Evolutionary conservation across 257 asterid species (phyloP).

Genomic region (Lithospermum erythrorhizon): DNA sequence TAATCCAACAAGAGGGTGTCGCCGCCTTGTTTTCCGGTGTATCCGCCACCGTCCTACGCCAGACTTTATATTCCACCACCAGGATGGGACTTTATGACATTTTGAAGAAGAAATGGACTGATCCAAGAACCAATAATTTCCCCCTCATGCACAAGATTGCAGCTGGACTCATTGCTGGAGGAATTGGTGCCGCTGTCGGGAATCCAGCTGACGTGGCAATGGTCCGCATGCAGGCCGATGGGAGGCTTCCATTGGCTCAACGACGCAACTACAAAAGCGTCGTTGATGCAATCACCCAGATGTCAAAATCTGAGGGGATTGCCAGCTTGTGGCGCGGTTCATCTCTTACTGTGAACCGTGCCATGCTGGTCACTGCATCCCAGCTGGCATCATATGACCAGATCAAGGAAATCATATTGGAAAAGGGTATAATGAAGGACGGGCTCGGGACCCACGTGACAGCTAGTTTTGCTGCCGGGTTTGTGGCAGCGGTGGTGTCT

Average conservation of each 20-base stretch:
- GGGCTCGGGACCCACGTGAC: constrained; percentile 81
- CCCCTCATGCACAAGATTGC: constrained; percentile 44
- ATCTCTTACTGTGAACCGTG: constrained; percentile 78
- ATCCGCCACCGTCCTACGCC: constrained; percentile 90
- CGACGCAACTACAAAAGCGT: constrained; percentile 85
- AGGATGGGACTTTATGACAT: constrained; percentile 85
- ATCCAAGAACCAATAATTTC: constrained; percentile 43
- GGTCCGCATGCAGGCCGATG: constrained; percentile 99
- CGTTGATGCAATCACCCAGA: constrained; percentile 68
- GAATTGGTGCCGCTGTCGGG: constrained; percentile 81
- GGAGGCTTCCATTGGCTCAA: constrained; percentile 64
- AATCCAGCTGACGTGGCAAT: constrained; percentile 90
- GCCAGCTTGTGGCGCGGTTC: constrained; percentile 91
- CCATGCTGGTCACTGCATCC: constrained; percentile 83
- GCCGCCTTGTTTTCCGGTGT: constrained; percentile 79
- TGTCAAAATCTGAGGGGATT: constrained; percentile 63
- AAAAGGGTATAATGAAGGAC: constrained; percentile 45
- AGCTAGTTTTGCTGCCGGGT: constrained; percentile 87
- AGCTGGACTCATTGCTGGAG: constrained; percentile 83
- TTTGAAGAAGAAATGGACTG: constrained; percentile 61
- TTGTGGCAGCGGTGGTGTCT: constrained; percentile 80
- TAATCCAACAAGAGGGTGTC: constrained; percentile 61
- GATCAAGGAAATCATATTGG: constrained; percentile 52
- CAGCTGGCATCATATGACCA: constrained; percentile 87
- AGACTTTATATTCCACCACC: constrained; percentile 79